Base-by-base conservation (phyloP, 768 basidiomycete species). In the Botryobasidium botryosum region DNA sequence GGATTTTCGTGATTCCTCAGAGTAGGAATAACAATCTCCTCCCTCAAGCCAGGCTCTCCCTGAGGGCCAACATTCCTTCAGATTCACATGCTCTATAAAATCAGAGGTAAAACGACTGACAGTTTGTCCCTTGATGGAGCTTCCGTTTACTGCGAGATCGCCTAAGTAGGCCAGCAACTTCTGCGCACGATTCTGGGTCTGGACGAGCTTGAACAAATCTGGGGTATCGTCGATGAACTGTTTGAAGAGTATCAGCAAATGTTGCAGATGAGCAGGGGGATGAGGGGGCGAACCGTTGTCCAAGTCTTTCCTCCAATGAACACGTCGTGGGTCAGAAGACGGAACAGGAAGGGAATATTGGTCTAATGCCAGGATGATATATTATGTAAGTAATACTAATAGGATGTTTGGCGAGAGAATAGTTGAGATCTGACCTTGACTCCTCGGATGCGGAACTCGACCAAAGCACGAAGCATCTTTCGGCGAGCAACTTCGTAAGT, bases 181-280 rank as follows among this genome's bases (percentile, higher is more conserved):
- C 64, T 96, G 91, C 3, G 94, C 94, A 64, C 94, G 84, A 64
- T 99, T 99, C 64, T 91, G 91, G 54, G 81, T 88, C 56, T 87
- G 83, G 5, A 99, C 91, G 45, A 99, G 76, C 63, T 91, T 94
- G 78, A 97, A 99, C 51, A 99, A 75, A 58, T 96, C 90, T n/a
- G 88, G 91, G 1, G 92, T 96, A 62, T 99, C 94, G 57, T 99
- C 94, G 62, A 99, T 97, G 70, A 99, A 97, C 85, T 88, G 55
- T 41, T 42, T 38, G 18, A 4, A 18, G 24, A 26, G 28, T 28
- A 12, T 27, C 29, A 1, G 29, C 8, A 8, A 13, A 7, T 25
- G 29, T 31, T 24, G 10, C 37, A 39, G 10, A 48, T 40, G 29
- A 29, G 20, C 17, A 43, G 31, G 40, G 20, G 21, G 23, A 18